Base-by-base conservation (phyloP, 768 basidiomycete species). In the Boletus sp. region DNA sequence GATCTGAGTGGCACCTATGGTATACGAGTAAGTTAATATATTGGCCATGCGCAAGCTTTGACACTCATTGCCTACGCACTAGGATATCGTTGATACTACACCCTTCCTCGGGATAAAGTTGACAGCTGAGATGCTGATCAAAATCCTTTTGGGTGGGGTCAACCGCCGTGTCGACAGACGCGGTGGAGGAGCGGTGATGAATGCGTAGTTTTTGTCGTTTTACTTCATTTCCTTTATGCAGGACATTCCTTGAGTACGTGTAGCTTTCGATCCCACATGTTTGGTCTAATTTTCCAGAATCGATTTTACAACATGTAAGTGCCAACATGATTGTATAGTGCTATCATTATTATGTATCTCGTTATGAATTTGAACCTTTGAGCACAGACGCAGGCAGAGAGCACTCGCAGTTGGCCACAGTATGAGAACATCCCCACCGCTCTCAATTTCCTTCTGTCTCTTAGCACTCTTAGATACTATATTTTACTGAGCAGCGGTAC, bases 41-140 rank as follows among this genome's bases (percentile, higher is more conserved):
- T 47, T 7, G 19, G 1, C 3, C 14, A 21, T 10, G 23, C 2
- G 10, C 3, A 4, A 34, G 21, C 8, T 29, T 1, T 50, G 29
- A 53, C 35, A 32, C 30, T 56, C 5, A 51, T 40, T 37, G 11
- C 4, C 4, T 33, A 48, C 53, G 5, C n/a, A 1, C 15, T 32
- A 84, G 76, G 87, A 89, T 61, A 88, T 88, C 23, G 84, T 89
- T 1, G 87, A 88, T 61, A 87, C 84, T 3, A 84, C 83, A 0
- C 79, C 79, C 5, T 86, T 77, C 58, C 64, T 68, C 7, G 76
- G 72, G 11, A 69, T 75, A 7, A 50, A 71, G 29, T 58, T 87
- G 55, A 76, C 65, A 37, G 75, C 76, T 1, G 77, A 79, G 19
- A 66, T 76, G 54, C 65, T 88, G 54, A 75, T 81, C 51, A 88